These are phyloP conservation scores for Cladosporium sp. DNA, from an alignment of 2,329 filamentous ascomycete species.

Conservation along the genomic window DNA sequence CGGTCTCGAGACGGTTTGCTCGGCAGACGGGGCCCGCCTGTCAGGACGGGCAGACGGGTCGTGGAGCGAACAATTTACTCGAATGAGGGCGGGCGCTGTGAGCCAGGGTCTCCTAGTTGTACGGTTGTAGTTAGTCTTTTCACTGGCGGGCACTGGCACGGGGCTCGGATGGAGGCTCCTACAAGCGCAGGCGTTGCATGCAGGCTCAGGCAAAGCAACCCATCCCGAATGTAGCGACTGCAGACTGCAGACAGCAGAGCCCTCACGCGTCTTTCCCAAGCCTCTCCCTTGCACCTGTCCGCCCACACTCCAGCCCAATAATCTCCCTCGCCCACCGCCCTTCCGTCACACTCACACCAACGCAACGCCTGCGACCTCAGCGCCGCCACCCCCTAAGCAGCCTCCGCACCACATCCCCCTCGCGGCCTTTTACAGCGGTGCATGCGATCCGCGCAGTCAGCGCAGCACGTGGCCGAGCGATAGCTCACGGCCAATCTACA, in stretches of 20 bases:
- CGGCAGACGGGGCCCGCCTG: not conserved
- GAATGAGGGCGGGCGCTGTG: not conserved
- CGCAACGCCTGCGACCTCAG: not conserved
- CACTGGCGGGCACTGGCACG: not conserved
- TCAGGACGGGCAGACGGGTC: not conserved
- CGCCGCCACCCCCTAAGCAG: not conserved
- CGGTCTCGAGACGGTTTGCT: not conserved
- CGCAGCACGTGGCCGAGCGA: constrained; percentile 16
- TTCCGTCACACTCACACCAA: not conserved
- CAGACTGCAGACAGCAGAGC: not conserved
- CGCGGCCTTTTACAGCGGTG: not conserved
- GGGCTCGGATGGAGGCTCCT: not conserved
- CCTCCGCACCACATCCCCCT: not conserved
- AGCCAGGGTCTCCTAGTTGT: not conserved
- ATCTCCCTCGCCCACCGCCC: not conserved
- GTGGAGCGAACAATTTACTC: not conserved
- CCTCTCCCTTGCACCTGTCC: constrained; percentile 2
- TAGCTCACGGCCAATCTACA: constrained; percentile 18
- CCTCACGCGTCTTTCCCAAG: not conserved
- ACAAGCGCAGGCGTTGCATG: not conserved
- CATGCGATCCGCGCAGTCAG: constrained; percentile 18
- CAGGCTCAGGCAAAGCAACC: not conserved
- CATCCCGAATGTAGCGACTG: not conserved
- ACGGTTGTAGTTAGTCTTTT: not conserved
- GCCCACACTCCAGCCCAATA: constrained; percentile 8